Evolutionary conservation across 2,329 filamentous ascomycete species (phyloP).

Genomic region (Monilinia polystroma): DNA sequence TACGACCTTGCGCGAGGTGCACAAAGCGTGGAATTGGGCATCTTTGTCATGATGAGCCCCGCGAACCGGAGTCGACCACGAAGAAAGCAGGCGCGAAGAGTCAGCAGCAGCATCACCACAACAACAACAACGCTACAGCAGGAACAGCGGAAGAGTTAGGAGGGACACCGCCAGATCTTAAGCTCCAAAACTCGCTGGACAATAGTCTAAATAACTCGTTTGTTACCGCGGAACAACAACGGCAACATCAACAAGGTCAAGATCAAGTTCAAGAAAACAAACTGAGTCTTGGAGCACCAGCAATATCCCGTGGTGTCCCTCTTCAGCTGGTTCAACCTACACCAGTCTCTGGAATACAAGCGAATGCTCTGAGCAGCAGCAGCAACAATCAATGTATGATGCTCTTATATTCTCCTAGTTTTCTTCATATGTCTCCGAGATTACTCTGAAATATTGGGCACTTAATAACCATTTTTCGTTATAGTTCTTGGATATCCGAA

Average conservation of each 20-base stretch:
- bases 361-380: slow-evolving; percentile 58
- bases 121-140: slow-evolving; percentile 50
- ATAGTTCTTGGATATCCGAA: slow-evolving; percentile 77
- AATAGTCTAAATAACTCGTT: slow-evolving; percentile 55
- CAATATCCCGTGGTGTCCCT: slow-evolving; percentile 50
- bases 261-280: slow-evolving; percentile 47
- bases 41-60: slow-evolving; percentile 94
- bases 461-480: slow-evolving; percentile 47
- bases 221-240: slow-evolving; percentile 31
- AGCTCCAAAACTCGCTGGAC: slow-evolving; percentile 46
- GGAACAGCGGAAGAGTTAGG: slow-evolving; percentile 56
- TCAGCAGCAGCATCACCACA: slow-evolving; percentile 53
- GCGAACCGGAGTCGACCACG: slow-evolving; percentile 65
- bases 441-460: slow-evolving; percentile 27
- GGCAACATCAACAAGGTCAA: slow-evolving; percentile 45
- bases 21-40: slow-evolving; percentile 99
- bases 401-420: slow-evolving; percentile 15
- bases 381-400: slow-evolving; percentile 73
- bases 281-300: slow-evolving; percentile 42
- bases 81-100: slow-evolving; percentile 70
- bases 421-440: slow-evolving; percentile 34
- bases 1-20: slow-evolving; percentile 83
- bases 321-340: slow-evolving; percentile 72
- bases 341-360: slow-evolving; percentile 65
- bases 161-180: slow-evolving; percentile 52